phyloP scores from a whole-genome alignment of 495 filamentous ascomycete species.

The Hypoxylon cercidicola region DNA sequence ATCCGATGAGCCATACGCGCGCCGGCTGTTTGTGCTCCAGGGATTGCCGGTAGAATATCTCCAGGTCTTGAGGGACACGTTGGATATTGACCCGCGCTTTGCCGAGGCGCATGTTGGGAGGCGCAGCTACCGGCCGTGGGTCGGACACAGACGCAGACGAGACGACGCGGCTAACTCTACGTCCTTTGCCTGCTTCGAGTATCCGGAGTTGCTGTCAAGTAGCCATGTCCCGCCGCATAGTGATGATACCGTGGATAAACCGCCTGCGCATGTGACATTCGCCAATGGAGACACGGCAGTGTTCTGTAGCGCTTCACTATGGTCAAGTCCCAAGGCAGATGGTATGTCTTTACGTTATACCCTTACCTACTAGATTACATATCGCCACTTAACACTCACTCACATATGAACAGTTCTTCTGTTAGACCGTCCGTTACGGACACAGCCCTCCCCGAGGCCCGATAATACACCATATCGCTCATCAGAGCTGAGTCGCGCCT shows the following conservation, averaged over 20 bases:
- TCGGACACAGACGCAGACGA: slow-evolving; percentile 4
- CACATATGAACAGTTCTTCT: slow-evolving; percentile 40
- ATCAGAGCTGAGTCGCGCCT: not conserved
- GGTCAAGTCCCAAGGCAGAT: slow-evolving; percentile 30
- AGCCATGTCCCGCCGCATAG: not conserved
- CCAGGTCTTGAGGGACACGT: slow-evolving; percentile 18
- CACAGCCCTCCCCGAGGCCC: slow-evolving; percentile 14
- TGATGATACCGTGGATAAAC: slow-evolving; percentile 24
- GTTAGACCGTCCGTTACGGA: slow-evolving; percentile 44
- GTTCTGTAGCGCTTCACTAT: slow-evolving; percentile 48
- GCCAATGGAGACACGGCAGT: slow-evolving; percentile 29
- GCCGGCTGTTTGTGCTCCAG: slow-evolving; percentile 45
- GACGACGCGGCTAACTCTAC: not conserved
- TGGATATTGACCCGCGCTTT: slow-evolving; percentile 46
- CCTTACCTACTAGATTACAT: slow-evolving; percentile 35
- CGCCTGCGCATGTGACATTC: slow-evolving; percentile 21
- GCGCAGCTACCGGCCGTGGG: slow-evolving; percentile 39
- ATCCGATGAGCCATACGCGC: not conserved
- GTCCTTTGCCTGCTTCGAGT: slow-evolving; percentile 46
- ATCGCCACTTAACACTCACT: slow-evolving; percentile 1
- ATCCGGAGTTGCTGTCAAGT: slow-evolving; percentile 45
- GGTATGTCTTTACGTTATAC: slow-evolving; percentile 6
- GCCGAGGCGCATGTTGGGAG: slow-evolving; percentile 46
- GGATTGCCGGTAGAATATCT: slow-evolving; percentile 40
- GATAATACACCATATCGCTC: slow-evolving; percentile 19